Evolutionary conservation across 2,329 filamentous ascomycete species (phyloP), one percentile per base, ranked within the genome.

Genomic region (Colletotrichum sublineola): DNA sequence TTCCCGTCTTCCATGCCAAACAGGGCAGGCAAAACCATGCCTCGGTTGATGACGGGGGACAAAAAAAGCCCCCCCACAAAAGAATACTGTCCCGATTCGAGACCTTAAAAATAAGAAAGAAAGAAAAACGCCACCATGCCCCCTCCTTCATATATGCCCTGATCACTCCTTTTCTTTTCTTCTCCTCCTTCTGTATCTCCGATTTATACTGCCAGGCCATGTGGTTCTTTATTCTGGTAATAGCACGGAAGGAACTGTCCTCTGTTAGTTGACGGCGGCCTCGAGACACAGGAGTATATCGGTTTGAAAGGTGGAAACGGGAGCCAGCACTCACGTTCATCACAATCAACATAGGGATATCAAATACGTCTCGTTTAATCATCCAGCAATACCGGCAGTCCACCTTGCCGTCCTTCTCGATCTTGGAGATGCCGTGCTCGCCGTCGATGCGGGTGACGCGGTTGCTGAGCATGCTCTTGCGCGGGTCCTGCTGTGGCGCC

Each of bases 321-420:
- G 11, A 44, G 36, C 29, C n/a, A 36, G 66, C 11, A 92, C 95
- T 92, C 82, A 98, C 96, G 85, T 98, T 98, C 86, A 98, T 96
- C 79, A 98, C 94, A 82, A 98, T 97, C 84, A 98, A 87, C 94
- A 98, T 97, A 31, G 96, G 96, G 82, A 98, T 97, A 84, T 98
- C 96, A 84, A 98, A 98, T 52, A 96, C 94, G 82, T 99, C 96
- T 75, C 96, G 89, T 84, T 97, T 97, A 74, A 98, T 95, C 75
- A 94, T 96, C 95, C 96, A 98, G 84, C 94, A 97, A 83, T 97
- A 97, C 78, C 93, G 95, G 84, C 95, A 98, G 80, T 97, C 94
- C 69, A 98, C 93, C 82, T 96, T 95, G 66, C 95, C 96, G 78
- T 97, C 95, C 79, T 91, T 93, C 78, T 94, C 94, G 18, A 97